These are phyloP conservation scores for Boletus subcaerulescens DNA, from an alignment of 768 basidiomycete species.

Conservation along the genomic window DNA sequence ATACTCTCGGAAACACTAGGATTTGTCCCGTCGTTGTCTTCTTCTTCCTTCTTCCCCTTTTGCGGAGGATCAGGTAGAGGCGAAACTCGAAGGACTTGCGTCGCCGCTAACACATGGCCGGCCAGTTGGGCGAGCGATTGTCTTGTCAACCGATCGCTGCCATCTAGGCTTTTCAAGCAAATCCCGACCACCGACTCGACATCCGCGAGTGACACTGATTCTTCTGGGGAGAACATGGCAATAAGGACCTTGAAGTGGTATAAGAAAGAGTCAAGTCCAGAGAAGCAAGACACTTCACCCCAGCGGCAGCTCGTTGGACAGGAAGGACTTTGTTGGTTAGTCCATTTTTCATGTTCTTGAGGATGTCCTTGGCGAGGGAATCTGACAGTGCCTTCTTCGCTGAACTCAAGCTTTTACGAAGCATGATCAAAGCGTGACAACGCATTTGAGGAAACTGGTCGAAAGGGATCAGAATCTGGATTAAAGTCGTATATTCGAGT, in stretches of 20 bases:
- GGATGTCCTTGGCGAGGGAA: constrained; percentile 68
- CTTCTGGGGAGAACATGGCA: constrained; percentile 56
- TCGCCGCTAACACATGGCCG: constrained; percentile 80
- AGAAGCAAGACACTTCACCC: constrained; percentile 43
- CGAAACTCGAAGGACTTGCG: constrained; percentile 64
- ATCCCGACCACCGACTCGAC: constrained; percentile 71
- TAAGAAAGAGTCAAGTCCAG: constrained; percentile 14
- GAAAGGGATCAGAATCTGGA: constrained; percentile 5
- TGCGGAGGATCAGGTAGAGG: constrained; percentile 45
- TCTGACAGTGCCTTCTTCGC: constrained; percentile 87
- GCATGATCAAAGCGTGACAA: constrained; percentile 71
- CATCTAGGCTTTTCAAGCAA: constrained; percentile 74
- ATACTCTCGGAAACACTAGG: constrained; percentile 48
- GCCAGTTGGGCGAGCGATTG: constrained; percentile 74
- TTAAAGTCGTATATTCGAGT: not conserved
- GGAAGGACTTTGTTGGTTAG: constrained; percentile 81
- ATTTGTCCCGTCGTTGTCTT: constrained; percentile 54
- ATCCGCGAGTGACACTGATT: constrained; percentile 59
- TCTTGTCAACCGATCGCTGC: constrained; percentile 80
- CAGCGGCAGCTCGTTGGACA: constrained; percentile 80
- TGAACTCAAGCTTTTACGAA: constrained; percentile 75
- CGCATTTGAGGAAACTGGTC: constrained; percentile 75
- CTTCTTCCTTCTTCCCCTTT: constrained; percentile 62
- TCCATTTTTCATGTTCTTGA: constrained; percentile 76
- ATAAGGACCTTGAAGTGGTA: constrained; percentile 44